Base-by-base conservation (phyloP, 1,284 basidiomycete species). In the Ceratobasidium sp. region DNA sequence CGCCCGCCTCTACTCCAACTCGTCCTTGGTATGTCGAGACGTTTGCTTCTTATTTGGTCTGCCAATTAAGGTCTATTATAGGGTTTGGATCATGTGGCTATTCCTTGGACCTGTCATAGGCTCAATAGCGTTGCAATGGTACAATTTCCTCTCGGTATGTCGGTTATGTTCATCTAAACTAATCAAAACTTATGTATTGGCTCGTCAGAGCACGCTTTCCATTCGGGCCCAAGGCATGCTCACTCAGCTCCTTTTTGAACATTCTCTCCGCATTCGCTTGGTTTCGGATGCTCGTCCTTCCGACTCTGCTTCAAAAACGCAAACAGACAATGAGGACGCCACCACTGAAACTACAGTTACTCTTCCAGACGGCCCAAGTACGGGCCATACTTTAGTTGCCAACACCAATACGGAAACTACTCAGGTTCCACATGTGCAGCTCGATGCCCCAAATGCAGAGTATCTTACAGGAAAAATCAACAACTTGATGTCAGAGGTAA, bases 181-280 rank as follows among this genome's bases (percentile, higher is more conserved):
- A 4, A 10, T 56, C 7, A 47, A 68, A 20, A 13, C 31, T 45
- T 66, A 10, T 68, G 28, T 2, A 6, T 35, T 53, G 20, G 15
- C n/a, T 4, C 11, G 11, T 11, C 26, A 71, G 66, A 80, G 77
- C 13, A 53, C 77, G 11, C 35, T 76, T 15, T 35, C 77, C 28
- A 69, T 77, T n/a, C 71, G 71, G 6, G 77, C 67, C 15, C 78
- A 80, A 68, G 75, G 75, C 39, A 54, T 80, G 28, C 63, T 80
- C 47, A 79, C 79, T 15, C 78, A 80, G 39, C 63, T 80, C 28
- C 64, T 80, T 1, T 80, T 80, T 31, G 78, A 80, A 31, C 92
- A 93, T 79, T 85, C 91, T 1, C 84, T 93, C 2, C 87, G 91
- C 47, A 89, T 93, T 54, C 87, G 92, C 20, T 86, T 92, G 83